phyloP scores from a whole-genome alignment of 1,284 basidiomycete species.

The Ustilago esculenta region DNA sequence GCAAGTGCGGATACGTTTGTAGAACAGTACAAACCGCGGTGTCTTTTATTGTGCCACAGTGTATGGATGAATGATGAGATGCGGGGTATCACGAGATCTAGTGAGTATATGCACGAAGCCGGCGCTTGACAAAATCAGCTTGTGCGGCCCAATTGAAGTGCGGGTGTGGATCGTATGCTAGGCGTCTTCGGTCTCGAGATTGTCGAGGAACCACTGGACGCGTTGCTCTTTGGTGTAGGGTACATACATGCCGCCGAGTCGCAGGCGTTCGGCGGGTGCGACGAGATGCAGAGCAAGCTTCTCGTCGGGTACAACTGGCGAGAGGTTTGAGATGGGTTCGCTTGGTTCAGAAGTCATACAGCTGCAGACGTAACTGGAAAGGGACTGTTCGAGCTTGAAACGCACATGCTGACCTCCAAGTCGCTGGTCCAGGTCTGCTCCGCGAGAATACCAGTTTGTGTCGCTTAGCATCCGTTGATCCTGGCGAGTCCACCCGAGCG shows the following conservation, averaged over 20 bases:
- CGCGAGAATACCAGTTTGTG: not conserved
- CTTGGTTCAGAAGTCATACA: not conserved
- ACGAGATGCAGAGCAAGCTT: conserved; percentile 16
- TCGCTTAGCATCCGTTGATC: conserved; percentile 25
- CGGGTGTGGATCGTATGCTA: not conserved
- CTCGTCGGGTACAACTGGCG: not conserved
- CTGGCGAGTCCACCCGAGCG: conserved; percentile 36
- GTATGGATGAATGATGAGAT: no score
- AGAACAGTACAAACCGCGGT: no score
- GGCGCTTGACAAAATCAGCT: no score
- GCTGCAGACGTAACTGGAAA: not conserved
- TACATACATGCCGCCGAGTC: conserved; percentile 35
- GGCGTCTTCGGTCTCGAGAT: conserved; percentile 34
- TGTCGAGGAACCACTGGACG: conserved; percentile 39
- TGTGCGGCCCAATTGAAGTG: no score
- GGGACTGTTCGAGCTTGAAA: not conserved
- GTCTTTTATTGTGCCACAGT: no score
- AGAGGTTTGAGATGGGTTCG: not conserved
- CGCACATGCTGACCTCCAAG: conserved; percentile 2
- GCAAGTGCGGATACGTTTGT: no score
- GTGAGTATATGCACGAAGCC: no score
- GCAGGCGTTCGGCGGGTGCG: conserved; percentile 23
- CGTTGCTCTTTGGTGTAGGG: conserved; percentile 44
- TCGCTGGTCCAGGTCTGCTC: not conserved
- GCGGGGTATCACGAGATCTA: no score